Base-by-base conservation (phyloP, 2,329 filamentous ascomycete species). In the Colletotrichum cordylinicola region DNA sequence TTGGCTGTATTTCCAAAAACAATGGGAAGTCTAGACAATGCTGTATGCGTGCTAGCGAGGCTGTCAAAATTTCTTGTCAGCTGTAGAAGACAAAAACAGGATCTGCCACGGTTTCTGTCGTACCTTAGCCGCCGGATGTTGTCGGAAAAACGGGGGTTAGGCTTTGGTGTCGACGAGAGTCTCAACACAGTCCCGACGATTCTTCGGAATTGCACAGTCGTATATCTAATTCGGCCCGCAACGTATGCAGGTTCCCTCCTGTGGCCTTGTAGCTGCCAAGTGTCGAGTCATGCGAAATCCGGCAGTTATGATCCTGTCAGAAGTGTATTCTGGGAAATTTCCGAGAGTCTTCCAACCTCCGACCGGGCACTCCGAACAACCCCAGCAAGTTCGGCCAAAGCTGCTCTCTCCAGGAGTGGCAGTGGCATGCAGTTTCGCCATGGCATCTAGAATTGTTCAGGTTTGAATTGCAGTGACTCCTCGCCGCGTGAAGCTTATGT, bases 181-280 rank as follows among this genome's bases (percentile, higher is more conserved):
- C 43, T 21, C 18, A 48, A 21, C 43, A 48, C n/a, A 48, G 10
- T 18, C 43, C 43, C 43, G 43, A 13, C 18, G 18, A 43, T 43
- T 48, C n/a, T 48, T 48, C 43, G 43, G 43, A 21, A n/a, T 48
- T 48, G n/a, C 12, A 12, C 10, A 18, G n/a, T 48, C 43, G 43
- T 48, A 48, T 48, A 21, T 48, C 24, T 48, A 48, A 21, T 48
- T 48, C 43, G n/a, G 43, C 21, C 43, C 43, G 43, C 10, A 12
- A 13, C 4, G 3, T 10, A 2, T 12, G n/a, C 9, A 48, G n/a
- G 10, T 0, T 21, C 4, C n/a, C n/a, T 2, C 12, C 18, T 48
- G 43, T 13, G 9, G 13, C 18, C 10, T 48, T 7, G 3, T 12
- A 21, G 43, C 1, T 2, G 18, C 6, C 43, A 48, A 48, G 1